phyloP scores from a whole-genome alignment of 1,284 basidiomycete species.

The Marasmius fiardii region DNA sequence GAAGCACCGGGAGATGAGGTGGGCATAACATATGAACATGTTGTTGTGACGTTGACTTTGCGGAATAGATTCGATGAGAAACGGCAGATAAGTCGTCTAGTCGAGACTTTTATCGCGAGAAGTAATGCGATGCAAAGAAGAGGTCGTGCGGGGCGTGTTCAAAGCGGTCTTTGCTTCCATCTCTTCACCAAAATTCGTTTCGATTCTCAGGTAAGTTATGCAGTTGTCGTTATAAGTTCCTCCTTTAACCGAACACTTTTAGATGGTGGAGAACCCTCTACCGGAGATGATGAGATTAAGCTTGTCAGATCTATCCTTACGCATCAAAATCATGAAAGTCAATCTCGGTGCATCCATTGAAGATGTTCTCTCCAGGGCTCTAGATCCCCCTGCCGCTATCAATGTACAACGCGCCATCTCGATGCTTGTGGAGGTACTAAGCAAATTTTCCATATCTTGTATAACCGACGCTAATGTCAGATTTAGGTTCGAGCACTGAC shows the following conservation, averaged over 20 bases:
- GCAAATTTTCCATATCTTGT: not conserved
- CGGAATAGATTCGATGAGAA: conserved; percentile 89
- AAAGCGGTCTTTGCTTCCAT: conserved; percentile 91
- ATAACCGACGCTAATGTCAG: not conserved
- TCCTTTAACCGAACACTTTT: conserved; percentile 8
- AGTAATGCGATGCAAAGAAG: conserved; percentile 94
- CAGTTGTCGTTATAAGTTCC: conserved; percentile 15
- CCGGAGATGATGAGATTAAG: conserved; percentile 97
- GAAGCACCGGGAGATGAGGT: conserved; percentile 93
- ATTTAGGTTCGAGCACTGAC: conserved; percentile 81
- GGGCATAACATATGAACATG: conserved; percentile 9
- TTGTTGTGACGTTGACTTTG: not conserved
- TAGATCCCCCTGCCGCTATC: conserved; percentile 85
- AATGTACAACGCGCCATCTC: conserved; percentile 94
- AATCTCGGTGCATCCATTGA: conserved; percentile 87
- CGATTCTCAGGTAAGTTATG: conserved; percentile 60
- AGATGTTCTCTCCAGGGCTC: conserved; percentile 82
- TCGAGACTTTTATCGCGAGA: conserved; percentile 90
- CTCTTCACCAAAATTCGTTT: conserved; percentile 90
- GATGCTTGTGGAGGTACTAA: conserved; percentile 83
- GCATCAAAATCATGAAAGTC: conserved; percentile 96
- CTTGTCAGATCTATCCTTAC: conserved; percentile 89
- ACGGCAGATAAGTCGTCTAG: conserved; percentile 89
- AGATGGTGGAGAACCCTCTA: conserved; percentile 91
- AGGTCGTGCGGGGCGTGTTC: conserved; percentile 91